Conservation (phyloP, 1,284 basidiomycete genomes). For the Kwoniella shivajii region DNA sequence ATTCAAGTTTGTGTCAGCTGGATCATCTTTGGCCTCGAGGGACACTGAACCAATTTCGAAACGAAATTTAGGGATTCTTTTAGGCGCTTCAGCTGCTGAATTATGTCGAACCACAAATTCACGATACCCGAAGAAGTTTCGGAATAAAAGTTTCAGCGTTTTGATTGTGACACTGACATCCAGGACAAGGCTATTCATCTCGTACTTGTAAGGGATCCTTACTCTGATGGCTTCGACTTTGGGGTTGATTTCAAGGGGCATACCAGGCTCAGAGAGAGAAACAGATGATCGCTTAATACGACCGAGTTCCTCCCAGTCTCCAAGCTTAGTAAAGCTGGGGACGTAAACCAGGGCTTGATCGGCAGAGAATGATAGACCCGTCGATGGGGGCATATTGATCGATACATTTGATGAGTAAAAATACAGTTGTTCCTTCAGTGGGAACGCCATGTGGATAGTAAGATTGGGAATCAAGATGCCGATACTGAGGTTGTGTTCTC, state of each 20-base stretch:
- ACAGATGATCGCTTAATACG: slow-evolving; percentile 66
- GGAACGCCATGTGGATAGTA: slow-evolving; percentile 47
- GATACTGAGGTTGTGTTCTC: slow-evolving; percentile 35
- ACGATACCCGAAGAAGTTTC: slow-evolving; percentile 25
- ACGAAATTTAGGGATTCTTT: slow-evolving; percentile 67
- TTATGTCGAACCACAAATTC: slow-evolving; percentile 46
- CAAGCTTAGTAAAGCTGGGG: slow-evolving; percentile 49
- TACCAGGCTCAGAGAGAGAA: slow-evolving; percentile 42
- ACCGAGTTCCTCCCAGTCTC: slow-evolving; percentile 77
- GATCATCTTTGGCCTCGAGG: slow-evolving; percentile 85
- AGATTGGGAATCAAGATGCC: slow-evolving; percentile 33
- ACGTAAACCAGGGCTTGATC: slow-evolving; percentile 56
- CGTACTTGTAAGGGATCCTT: slow-evolving; percentile 76
- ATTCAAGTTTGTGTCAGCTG: slow-evolving; percentile 78
- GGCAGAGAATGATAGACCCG: slow-evolving; percentile 36
- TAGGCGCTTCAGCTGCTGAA: slow-evolving; percentile 71
- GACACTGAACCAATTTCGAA: slow-evolving; percentile 66
- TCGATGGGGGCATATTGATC: slow-evolving; percentile 25
- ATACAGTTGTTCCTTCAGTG: slow-evolving; percentile 47
- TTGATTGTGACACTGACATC: slow-evolving; percentile 69
- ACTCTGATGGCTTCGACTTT: slow-evolving; percentile 68
- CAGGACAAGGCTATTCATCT: slow-evolving; percentile 71
- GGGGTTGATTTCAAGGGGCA: slow-evolving; percentile 25
- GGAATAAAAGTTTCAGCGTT: slow-evolving; percentile 65
- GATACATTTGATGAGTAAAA: slow-evolving; percentile 30